Base-by-base conservation (phyloP, 495 filamentous ascomycete species). In the Lepraria neglecta region DNA sequence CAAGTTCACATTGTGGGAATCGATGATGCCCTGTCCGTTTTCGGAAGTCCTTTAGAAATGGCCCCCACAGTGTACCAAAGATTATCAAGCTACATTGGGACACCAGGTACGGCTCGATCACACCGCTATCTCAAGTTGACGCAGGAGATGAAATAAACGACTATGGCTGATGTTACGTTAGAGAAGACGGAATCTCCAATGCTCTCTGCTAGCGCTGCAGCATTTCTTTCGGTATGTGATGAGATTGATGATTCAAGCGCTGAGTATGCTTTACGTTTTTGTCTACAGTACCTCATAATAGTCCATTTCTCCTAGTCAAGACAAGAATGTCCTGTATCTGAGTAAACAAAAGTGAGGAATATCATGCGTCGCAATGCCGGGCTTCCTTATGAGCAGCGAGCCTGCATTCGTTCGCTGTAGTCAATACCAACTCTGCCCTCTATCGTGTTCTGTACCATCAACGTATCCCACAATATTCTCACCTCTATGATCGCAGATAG, bases 161-260 rank as follows among this genome's bases (percentile, higher is more conserved):
- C 44, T 11, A 12, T 38, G 3, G 47, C 45, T 57, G 53, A 63
- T 43, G 6, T 19, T 6, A 40, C 24, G 2, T 2, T 31, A 68
- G 70, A 66, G 40, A 67, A 71, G 58, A 64, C 31, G 5, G 44
- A 74, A 58, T 64, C 64, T 61, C 82, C 82, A 30, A 72, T 77
- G 43, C 72, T 84, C 48, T 78, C 81, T 59, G 70, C 72, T 59
- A 69, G 67, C 50, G 73, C 75, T 56, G 78, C 79, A 61, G 76
- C 73, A 57, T 53, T 73, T n/a, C 68, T 82, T 54, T 84, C 81
- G 61, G 80, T 84, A 77, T 59, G 78, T 74, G 52, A 60, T 1
- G 35, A 38, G 35, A 38, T 10, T 11, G 7, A 38, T 38, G 35
- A 6, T 38, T 11, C 6, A 6, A 5, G 33, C 11, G 1, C 6